phyloP scores from a whole-genome alignment of 331 rosid species.

The Pyrus hybrid region DNA sequence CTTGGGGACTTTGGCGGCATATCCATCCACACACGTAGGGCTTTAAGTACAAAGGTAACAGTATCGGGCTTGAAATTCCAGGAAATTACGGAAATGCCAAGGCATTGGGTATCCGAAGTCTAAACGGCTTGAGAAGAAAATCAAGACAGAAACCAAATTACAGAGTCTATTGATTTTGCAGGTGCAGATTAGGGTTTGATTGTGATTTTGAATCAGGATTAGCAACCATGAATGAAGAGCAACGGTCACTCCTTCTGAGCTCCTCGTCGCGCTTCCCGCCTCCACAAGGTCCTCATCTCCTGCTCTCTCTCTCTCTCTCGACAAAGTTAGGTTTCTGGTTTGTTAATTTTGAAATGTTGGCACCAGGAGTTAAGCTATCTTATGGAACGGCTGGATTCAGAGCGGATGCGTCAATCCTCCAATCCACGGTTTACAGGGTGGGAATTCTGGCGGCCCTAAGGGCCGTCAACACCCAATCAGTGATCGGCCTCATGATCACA shows the following conservation, averaged over 20 bases:
- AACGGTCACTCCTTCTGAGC: constrained; percentile 42
- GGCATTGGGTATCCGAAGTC: too few relatives aligned
- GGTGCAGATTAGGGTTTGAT: not conserved
- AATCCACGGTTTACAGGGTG: constrained; percentile 53
- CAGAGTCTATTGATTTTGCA: not conserved
- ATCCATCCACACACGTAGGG: not conserved
- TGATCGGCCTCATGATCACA: constrained; percentile 80
- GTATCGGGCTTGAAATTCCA: not conserved
- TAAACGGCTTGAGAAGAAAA: too few relatives aligned
- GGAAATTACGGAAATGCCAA: not conserved
- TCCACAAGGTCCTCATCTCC: constrained; percentile 38
- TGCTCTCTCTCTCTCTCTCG: not conserved
- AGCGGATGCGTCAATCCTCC: constrained; percentile 67
- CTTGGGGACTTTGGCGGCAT: not conserved
- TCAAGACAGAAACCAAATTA: too few relatives aligned
- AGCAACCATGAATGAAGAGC: constrained; percentile 52
- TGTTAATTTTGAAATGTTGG: not conserved
- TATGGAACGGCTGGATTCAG: constrained; percentile 91
- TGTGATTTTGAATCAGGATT: not conserved
- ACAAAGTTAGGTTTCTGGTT: not conserved
- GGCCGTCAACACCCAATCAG: constrained; percentile 52
- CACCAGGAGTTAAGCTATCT: constrained; percentile 50
- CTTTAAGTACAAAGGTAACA: not conserved
- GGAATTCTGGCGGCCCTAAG: constrained; percentile 81
- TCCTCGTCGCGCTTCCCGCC: constrained; percentile 47